These are phyloP conservation scores for Linaria vulgaris DNA, from an alignment of 257 asterid species.

Conservation along the genomic window DNA sequence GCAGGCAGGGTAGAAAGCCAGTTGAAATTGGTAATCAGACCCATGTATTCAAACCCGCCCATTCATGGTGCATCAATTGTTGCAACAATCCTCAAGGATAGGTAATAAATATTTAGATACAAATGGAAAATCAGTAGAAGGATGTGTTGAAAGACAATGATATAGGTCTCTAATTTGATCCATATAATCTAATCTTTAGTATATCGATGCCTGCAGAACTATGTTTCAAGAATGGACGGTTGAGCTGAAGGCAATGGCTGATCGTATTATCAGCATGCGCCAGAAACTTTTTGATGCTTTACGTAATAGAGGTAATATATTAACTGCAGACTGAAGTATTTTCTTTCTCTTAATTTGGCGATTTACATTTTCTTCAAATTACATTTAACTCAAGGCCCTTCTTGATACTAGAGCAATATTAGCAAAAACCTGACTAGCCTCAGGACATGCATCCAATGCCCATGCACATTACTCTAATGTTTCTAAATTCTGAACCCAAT, in stretches of 20 bases:
- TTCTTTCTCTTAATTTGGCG: conserved; percentile 9
- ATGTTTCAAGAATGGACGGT: conserved; percentile 85
- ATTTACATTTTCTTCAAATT: neutral
- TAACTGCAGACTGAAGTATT: neutral
- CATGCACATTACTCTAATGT: neutral
- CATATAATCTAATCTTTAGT: conserved; percentile 6
- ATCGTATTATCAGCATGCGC: conserved; percentile 94
- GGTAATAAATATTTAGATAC: conserved; percentile 38
- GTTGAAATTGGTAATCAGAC: conserved; percentile 90
- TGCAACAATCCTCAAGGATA: conserved; percentile 87
- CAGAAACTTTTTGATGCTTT: conserved; percentile 82
- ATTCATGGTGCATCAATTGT: conserved; percentile 96
- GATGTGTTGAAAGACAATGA: conserved; percentile 18
- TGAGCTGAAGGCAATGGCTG: conserved; percentile 98
- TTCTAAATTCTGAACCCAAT: neutral
- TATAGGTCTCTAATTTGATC: conserved; percentile 3
- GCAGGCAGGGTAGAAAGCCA: conserved; percentile 97
- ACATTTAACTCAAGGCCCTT: neutral
- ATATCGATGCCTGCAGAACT: conserved; percentile 49
- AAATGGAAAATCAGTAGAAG: neutral
- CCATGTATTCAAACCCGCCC: conserved; percentile 98
- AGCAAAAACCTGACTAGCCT: neutral
- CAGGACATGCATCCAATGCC: neutral
- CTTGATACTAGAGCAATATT: neutral
- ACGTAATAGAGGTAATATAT: conserved; percentile 56